phyloP scores from a whole-genome alignment of 495 filamentous ascomycete genomes.

The Aspergillus cristatus region DNA sequence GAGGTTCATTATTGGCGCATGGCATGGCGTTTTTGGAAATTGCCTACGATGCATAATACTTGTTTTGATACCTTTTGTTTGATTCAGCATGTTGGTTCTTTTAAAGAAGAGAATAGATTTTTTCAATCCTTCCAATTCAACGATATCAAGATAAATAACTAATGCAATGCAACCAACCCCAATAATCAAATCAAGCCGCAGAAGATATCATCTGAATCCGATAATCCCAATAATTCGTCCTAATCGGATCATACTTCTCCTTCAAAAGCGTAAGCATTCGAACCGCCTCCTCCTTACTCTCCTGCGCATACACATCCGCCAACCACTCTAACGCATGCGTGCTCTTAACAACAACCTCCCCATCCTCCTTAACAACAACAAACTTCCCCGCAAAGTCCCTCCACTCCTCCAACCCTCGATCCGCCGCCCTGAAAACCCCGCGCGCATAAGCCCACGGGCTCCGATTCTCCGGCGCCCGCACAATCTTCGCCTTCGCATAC shows the following conservation, averaged over 20 bases:
- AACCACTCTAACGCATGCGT: conserved; percentile 86
- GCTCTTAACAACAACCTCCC: conserved; percentile 45
- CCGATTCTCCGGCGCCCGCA: conserved; percentile 82
- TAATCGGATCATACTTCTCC: conserved; percentile 81
- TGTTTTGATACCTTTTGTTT: conserved; percentile 1
- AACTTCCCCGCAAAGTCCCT: conserved; percentile 60
- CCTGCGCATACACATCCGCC: conserved; percentile 68
- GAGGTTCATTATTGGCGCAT: conserved; percentile 3
- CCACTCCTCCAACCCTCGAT: conserved; percentile 45
- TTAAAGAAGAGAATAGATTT: conserved; percentile 3
- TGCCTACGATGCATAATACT: neutral
- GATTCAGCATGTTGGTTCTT: conserved; percentile 1
- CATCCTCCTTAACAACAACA: conserved; percentile 36
- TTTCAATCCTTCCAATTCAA: no score
- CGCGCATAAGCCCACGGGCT: conserved; percentile 87
- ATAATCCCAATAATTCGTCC: conserved; percentile 89
- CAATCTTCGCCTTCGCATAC: conserved; percentile 61
- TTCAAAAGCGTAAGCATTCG: conserved; percentile 63
- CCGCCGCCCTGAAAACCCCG: conserved; percentile 60
- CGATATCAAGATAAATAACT: no score
- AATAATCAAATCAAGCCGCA: conserved; percentile 5
- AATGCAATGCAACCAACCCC: conserved; percentile 3
- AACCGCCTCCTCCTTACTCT: conserved; percentile 39
- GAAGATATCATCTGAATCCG: conserved; percentile 40
- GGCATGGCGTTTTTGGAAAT: no score